Conservation (phyloP, 1,284 basidiomycete genomes). For the Ustilago lituana region DNA sequence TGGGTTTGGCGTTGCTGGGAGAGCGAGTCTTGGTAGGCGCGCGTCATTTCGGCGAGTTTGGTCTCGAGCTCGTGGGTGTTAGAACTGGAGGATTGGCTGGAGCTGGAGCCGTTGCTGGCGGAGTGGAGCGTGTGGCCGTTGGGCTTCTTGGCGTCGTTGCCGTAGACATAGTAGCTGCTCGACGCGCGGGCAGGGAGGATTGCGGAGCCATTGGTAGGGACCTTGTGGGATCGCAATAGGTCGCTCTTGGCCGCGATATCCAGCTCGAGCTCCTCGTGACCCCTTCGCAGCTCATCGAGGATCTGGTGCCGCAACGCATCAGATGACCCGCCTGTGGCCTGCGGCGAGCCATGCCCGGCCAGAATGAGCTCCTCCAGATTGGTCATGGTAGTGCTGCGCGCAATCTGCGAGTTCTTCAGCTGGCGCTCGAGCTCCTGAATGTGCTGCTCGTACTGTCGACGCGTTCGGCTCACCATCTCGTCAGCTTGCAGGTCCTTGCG, state of each 20-base stretch:
- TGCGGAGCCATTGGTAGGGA: background rate
- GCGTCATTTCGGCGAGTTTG: conserved; percentile 72
- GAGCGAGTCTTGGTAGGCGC: conserved; percentile 80
- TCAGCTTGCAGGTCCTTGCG: conserved; percentile 75
- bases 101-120: background rate
- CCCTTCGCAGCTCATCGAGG: conserved; percentile 74
- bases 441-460: conserved; percentile 75
- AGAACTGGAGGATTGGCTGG: background rate
- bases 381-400: conserved; percentile 67
- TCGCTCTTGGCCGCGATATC: conserved; percentile 63
- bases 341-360: conserved; percentile 29
- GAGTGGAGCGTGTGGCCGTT: too few relatives aligned
- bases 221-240: conserved; percentile 51
- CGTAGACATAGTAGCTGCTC: conserved; percentile 52
- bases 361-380: conserved; percentile 60
- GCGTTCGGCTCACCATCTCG: conserved; percentile 76
- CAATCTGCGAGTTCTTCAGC: conserved; percentile 68
- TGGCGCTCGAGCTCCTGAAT: conserved; percentile 76
- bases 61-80: conserved; percentile 74
- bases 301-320: conserved; percentile 76
- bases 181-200: conserved; percentile 11
- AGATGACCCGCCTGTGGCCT: conserved; percentile 8
- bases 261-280: conserved; percentile 62
- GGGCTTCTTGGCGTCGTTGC: conserved; percentile 14
- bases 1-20: conserved; percentile 81